Conservation (phyloP, 2,329 filamentous ascomycete genomes). For the Herpotrichia juniperi region DNA sequence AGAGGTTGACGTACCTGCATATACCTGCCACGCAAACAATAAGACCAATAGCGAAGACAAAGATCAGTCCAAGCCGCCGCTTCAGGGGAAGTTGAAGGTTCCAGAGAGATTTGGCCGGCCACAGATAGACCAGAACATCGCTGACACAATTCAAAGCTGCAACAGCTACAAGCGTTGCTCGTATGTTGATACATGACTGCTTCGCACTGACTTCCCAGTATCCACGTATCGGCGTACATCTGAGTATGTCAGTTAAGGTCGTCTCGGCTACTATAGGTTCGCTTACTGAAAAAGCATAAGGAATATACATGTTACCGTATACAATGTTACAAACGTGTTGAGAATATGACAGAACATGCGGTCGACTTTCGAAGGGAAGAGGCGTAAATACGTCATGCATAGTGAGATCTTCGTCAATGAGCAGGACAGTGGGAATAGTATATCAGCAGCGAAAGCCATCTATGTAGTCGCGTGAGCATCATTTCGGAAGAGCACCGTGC, state of each 20-base stretch:
- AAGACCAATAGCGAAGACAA: slow-evolving; percentile 31
- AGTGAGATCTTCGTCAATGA: slow-evolving; percentile 35
- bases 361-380: slow-evolving; percentile 29
- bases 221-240: slow-evolving; percentile 26
- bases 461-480: slow-evolving; percentile 1
- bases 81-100: slow-evolving; percentile 31
- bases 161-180: slow-evolving; percentile 26
- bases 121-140: slow-evolving; percentile 38
- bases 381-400: slow-evolving; percentile 34
- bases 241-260: slow-evolving; percentile 6
- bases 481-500: neutral
- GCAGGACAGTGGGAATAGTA: slow-evolving; percentile 29
- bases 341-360: slow-evolving; percentile 28
- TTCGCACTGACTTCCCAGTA: slow-evolving; percentile 25
- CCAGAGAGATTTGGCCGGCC: slow-evolving; percentile 35
- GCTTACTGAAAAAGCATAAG: slow-evolving; percentile 31
- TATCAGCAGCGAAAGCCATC: slow-evolving; percentile 28
- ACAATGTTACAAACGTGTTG: slow-evolving; percentile 23
- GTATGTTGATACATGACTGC: slow-evolving; percentile 34
- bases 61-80: slow-evolving; percentile 33
- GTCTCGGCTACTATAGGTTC: neutral
- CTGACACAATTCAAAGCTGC: slow-evolving; percentile 38
- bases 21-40: slow-evolving; percentile 35
- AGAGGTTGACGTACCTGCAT: slow-evolving; percentile 10
- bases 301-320: slow-evolving; percentile 25